These are phyloP conservation scores for Laetiporus sulphureus DNA, from an alignment of 1,284 basidiomycete genomes.

Conservation along the genomic window DNA sequence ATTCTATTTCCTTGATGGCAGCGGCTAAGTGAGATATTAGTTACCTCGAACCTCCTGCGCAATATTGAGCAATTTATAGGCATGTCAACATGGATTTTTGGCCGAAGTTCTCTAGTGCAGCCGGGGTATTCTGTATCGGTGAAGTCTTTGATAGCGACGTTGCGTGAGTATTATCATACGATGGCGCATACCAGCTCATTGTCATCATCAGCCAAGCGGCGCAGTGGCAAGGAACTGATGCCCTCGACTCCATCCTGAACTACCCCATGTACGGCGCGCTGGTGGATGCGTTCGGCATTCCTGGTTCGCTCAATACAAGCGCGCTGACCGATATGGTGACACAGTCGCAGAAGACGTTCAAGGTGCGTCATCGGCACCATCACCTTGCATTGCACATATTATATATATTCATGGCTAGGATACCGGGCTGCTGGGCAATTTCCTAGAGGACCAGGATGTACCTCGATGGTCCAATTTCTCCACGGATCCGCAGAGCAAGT, in stretches of 20 bases:
- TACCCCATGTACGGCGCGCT: conserved; percentile 48
- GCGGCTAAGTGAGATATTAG: conserved; percentile 41
- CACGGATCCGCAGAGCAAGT: conserved; percentile 30
- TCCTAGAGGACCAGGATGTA: conserved; percentile 56
- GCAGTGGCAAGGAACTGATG: conserved; percentile 26
- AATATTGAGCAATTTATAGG: conserved; percentile 28
- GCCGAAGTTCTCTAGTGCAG: conserved; percentile 62
- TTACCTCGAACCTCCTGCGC: neutral
- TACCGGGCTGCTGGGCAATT: conserved; percentile 39
- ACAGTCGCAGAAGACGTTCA: conserved; percentile 27
- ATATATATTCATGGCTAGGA: conserved; percentile 13
- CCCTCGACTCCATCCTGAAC: conserved; percentile 44
- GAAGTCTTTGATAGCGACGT: conserved; percentile 68
- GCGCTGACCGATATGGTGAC: conserved; percentile 25
- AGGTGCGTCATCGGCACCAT: conserved; percentile 12
- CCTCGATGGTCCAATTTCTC: conserved; percentile 42
- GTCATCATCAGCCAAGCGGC: conserved; percentile 16
- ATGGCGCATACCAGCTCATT: conserved; percentile 2
- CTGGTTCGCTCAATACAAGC: conserved; percentile 28
- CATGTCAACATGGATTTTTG: conserved; percentile 65
- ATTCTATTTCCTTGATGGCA: conserved; percentile 2
- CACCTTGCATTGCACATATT: too few species aligned
- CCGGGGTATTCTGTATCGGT: conserved; percentile 82
- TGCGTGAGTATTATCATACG: conserved; percentile 30
- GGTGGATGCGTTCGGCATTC: conserved; percentile 29